phyloP scores from a whole-genome alignment of 2,329 filamentous ascomycete species.

The Magnaporthiopsis incrustans region DNA sequence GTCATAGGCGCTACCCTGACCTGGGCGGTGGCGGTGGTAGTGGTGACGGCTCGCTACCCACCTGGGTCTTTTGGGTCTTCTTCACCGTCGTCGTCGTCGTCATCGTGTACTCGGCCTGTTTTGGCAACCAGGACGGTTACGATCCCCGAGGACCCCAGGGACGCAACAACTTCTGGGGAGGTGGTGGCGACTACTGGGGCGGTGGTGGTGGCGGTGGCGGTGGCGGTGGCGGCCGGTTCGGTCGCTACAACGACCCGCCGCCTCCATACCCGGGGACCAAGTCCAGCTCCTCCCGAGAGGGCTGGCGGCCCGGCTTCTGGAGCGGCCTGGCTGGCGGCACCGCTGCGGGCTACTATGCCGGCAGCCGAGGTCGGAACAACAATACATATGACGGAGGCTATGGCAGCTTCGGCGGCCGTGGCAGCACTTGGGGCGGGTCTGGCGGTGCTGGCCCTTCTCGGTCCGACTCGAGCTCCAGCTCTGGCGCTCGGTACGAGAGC shows the following conservation, averaged over 20 bases:
- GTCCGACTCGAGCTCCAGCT: constrained; percentile 27
- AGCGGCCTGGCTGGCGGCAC: constrained; percentile 59
- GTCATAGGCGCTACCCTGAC: constrained; percentile 62
- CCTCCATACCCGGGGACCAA: constrained; percentile 44
- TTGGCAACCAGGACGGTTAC: constrained; percentile 11
- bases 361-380: constrained; percentile 35
- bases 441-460: constrained; percentile 25
- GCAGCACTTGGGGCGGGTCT: constrained; percentile 23
- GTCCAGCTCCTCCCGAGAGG: constrained; percentile 22
- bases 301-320: constrained; percentile 71
- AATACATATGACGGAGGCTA: constrained; percentile 19
- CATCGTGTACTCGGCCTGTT: constrained; percentile 53
- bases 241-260: constrained; percentile 36
- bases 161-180: constrained; percentile 29
- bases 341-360: constrained; percentile 59
- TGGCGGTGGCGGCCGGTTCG: constrained; percentile 21
- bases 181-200: constrained; percentile 24
- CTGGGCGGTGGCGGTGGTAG: constrained; percentile 27
- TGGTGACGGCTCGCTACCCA: constrained; percentile 19
- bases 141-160: constrained; percentile 18
- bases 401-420: constrained; percentile 24
- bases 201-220: constrained; percentile 32
- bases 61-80: constrained; percentile 49
- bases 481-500: constrained; percentile 50
- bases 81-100: constrained; percentile 53